Evolutionary conservation across 2,329 filamentous ascomycete species (phyloP).

Genomic region (Fusarium redolens): DNA sequence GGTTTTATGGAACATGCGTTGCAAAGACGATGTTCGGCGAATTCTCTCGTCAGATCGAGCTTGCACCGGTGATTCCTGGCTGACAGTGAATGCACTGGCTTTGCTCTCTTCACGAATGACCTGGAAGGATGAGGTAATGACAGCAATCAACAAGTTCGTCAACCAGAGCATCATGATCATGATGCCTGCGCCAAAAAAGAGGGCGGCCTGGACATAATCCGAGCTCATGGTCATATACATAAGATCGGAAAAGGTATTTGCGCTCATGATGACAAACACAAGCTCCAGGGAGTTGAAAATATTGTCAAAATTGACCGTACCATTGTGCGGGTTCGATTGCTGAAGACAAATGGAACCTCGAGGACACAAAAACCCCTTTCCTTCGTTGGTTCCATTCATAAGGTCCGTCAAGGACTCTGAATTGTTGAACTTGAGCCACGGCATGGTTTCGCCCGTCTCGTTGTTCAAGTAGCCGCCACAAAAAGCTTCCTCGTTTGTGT

Average conservation of each 20-base stretch:
- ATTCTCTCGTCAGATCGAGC: slow-evolving; percentile 53
- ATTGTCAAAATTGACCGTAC: slow-evolving; percentile 94
- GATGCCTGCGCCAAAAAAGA: slow-evolving; percentile 80
- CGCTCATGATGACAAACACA: slow-evolving; percentile 98
- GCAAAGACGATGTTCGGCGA: slow-evolving; percentile 63
- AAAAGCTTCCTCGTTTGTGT: slow-evolving; percentile 75
- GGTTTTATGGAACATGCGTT: slow-evolving; percentile 79
- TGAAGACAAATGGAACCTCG: slow-evolving; percentile 85
- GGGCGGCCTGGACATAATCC: slow-evolving; percentile 86
- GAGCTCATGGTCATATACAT: slow-evolving; percentile 95
- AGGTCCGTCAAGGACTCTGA: slow-evolving; percentile 59
- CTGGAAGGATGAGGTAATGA: slow-evolving; percentile 98
- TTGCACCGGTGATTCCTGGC: slow-evolving; percentile 63
- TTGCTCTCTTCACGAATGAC: slow-evolving; percentile 97
- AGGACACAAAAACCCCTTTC: slow-evolving; percentile 92
- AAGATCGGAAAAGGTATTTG: slow-evolving; percentile 94
- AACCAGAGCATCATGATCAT: slow-evolving; percentile 97
- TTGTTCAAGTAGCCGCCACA: slow-evolving; percentile 85
- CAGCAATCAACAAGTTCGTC: slow-evolving; percentile 92
- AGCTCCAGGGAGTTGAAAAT: slow-evolving; percentile 91
- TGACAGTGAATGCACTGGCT: slow-evolving; percentile 88
- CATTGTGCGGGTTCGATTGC: slow-evolving; percentile 80
- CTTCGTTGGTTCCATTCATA: slow-evolving; percentile 59
- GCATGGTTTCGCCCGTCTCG: slow-evolving; percentile 64
- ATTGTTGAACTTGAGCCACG: slow-evolving; percentile 71